These are phyloP conservation scores for Astragalus membranaceus DNA, from an alignment of 306 rosid species.

Conservation along the genomic window DNA sequence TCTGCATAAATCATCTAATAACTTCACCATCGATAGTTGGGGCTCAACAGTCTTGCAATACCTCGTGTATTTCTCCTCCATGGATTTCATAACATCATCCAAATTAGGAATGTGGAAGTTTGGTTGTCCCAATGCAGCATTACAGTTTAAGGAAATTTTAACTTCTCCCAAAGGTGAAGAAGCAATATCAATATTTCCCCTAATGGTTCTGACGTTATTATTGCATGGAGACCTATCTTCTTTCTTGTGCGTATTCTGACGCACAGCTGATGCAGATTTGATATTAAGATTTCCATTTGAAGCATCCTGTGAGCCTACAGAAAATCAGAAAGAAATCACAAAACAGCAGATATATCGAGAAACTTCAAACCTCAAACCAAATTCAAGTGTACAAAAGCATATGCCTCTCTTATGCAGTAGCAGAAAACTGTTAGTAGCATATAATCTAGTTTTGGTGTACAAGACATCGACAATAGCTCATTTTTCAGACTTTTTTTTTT, in stretches of 20 bases:
- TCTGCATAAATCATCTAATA: no score
- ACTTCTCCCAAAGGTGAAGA: no score
- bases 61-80: no score
- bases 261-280: slow-evolving; percentile 5
- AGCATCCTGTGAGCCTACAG: slow-evolving; percentile 13
- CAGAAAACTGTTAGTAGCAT: neutral
- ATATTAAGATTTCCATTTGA: slow-evolving; percentile 11
- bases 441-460: neutral
- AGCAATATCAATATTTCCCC: no score
- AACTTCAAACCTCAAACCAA: neutral
- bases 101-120: no score
- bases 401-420: neutral
- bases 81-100: no score
- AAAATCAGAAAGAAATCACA: slow-evolving; percentile 1
- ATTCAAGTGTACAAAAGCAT: neutral
- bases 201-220: no score
- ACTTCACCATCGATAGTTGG: no score
- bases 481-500: neutral
- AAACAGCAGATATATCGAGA: neutral
- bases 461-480: neutral
- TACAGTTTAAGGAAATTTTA: no score
- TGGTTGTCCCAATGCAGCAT: no score
- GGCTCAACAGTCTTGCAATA: no score
- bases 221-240: neutral
- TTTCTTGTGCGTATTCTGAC: slow-evolving; percentile 6